These are phyloP conservation scores for Prototheca cutis DNA, from an alignment of 163 green algal species.

Conservation along the genomic window DNA sequence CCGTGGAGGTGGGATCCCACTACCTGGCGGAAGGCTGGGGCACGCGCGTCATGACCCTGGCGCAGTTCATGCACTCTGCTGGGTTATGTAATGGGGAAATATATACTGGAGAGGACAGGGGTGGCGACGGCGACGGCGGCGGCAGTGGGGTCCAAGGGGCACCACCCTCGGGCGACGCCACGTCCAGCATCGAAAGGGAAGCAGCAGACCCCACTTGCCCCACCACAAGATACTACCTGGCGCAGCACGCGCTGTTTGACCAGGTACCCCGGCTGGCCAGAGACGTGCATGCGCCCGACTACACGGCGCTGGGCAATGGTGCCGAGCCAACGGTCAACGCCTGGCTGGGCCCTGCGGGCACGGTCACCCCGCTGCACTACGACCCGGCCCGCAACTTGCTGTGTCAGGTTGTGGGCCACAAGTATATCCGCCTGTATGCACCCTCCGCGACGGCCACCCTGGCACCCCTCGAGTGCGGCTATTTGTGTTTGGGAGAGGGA, in stretches of 20 bases:
- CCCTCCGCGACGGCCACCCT: slow-evolving; percentile 35
- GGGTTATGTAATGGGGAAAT: no score
- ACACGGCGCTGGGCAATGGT: slow-evolving; percentile 33
- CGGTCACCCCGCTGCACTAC: slow-evolving; percentile 80
- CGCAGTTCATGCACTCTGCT: slow-evolving; percentile 72
- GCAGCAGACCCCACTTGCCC: background rate
- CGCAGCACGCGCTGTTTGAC: slow-evolving; percentile 82
- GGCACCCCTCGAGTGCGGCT: slow-evolving; percentile 35
- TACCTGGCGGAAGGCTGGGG: slow-evolving; percentile 68
- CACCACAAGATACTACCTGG: slow-evolving; percentile 55
- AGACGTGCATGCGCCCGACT: slow-evolving; percentile 54
- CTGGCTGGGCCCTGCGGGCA: slow-evolving; percentile 82
- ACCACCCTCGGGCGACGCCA: no score
- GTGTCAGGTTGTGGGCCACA: slow-evolving; percentile 74
- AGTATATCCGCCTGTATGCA: slow-evolving; percentile 87
- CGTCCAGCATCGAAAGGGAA: no score
- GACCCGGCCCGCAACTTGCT: slow-evolving; percentile 88
- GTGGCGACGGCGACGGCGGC: background rate
- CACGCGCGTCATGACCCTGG: slow-evolving; percentile 66
- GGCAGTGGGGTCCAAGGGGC: no score
- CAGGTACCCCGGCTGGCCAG: slow-evolving; percentile 61
- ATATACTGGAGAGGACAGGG: slow-evolving; percentile 19
- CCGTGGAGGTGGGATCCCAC: slow-evolving; percentile 57
- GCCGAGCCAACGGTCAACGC: slow-evolving; percentile 59
- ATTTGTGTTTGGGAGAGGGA: background rate